These are phyloP conservation scores for Talaromyces thailandensis DNA, from an alignment of 495 filamentous ascomycete species.

Conservation along the genomic window DNA sequence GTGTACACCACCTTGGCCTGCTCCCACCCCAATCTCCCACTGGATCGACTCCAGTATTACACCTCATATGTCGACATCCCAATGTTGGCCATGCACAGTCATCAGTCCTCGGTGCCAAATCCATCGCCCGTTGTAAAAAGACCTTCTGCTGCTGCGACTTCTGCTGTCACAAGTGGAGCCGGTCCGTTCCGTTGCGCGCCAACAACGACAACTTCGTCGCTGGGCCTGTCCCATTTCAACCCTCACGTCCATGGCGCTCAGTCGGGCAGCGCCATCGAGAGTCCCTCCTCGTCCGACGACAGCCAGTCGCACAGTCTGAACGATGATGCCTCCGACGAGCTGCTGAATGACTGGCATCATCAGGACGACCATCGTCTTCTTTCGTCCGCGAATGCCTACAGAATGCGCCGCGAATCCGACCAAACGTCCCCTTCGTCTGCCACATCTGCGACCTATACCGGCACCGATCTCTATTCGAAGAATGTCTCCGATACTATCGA, in stretches of 20 bases:
- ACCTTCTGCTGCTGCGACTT: constrained; percentile 6
- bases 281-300: constrained; percentile 16
- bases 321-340: constrained; percentile 29
- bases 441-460: constrained; percentile 4
- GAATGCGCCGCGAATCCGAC: constrained; percentile 14
- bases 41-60: constrained; percentile 4
- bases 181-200: constrained; percentile 6
- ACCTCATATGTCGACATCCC: constrained; percentile 10
- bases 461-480: constrained; percentile 13
- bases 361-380: constrained; percentile 17
- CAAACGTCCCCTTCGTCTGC: constrained; percentile 3
- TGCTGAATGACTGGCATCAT: constrained; percentile 25
- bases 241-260: constrained; percentile 13
- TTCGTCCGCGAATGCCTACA: constrained; percentile 11
- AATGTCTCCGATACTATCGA: constrained; percentile 11
- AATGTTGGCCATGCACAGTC: constrained; percentile 42
- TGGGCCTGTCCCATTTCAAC: constrained; percentile 8
- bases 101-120: background rate
- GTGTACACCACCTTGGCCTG: background rate
- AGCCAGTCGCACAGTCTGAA: constrained; percentile 26
- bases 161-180: background rate
- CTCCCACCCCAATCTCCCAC: background rate
- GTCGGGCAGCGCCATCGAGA: constrained; percentile 12
- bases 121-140: constrained; percentile 7
- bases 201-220: constrained; percentile 12